Evolutionary conservation across 805 yeast species (phyloP), one percentile per base, ranked within the genome.

Genomic region (Wickerhamiella domercqiae): DNA sequence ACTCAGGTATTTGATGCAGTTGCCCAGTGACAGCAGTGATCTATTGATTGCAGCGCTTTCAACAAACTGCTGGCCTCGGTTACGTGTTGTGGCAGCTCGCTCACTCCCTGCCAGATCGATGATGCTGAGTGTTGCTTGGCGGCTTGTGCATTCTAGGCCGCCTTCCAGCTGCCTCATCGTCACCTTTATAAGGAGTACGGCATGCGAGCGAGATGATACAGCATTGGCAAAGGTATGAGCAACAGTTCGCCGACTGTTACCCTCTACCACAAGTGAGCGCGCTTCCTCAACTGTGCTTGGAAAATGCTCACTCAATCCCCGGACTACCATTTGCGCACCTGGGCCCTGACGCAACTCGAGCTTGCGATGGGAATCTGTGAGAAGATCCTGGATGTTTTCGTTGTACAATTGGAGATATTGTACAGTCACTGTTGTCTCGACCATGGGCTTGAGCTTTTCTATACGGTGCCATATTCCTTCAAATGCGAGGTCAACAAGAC

Each of bases 31-130:
- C 35, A 87, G 59, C 32, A 87, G 62, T 0, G 95, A 83, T 53
- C 75, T 73, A 60, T 87, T 87, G 52, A 87, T 87, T 54, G 82
- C 82, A 11, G 96, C 97, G 20, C 97, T 96, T 55, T 87, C 97
- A 39, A 72, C 70, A 11, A 87, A 64, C 35, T 94, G 61, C 21
- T 67, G 70, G 0, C 97, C 97, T 33, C 83, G 59, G 55, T 87
- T 87, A 46, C 71, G 73, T 0, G 97, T 84, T 0, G 90, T 78
- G 0, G 90, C 75, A 0, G 97, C 97, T 30, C 97, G 64, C 59
- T 87, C 97, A 57, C 93, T 79, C 3, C 97, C 97, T 0, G 97
- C 97, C 32, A 87, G 60, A 56, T 87, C 97, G 34, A 87, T 86
- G 20, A 87, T 78, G 1, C 90, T 78, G 21, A 86, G 60, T 0